Conservation (phyloP, 345 rosid species). For the Hibiscus trionum region DNA sequence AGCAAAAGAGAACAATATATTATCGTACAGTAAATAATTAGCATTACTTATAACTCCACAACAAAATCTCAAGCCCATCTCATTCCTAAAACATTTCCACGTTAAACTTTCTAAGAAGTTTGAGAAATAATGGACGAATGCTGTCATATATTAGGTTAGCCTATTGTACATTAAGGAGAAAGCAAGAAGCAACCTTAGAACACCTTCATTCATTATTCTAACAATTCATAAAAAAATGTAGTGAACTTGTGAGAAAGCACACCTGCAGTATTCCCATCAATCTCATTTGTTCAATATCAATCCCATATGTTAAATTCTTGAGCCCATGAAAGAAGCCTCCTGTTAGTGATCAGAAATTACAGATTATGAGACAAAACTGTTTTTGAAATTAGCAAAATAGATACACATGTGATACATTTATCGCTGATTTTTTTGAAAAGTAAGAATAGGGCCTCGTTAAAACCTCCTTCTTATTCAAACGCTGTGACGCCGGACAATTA, state of each 20-base stretch:
- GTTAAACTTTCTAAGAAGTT: neutral
- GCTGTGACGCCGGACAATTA: no score
- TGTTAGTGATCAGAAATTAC: slow-evolving; percentile 18
- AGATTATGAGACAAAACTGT: neutral
- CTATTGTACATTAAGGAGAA: neutral
- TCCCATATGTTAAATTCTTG: slow-evolving; percentile 55
- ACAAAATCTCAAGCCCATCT: neutral
- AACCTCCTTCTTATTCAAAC: no score
- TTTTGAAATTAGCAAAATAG: neutral
- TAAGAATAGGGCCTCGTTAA: no score
- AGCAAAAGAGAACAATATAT: slow-evolving; percentile 1
- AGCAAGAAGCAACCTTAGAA: neutral
- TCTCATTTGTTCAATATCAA: slow-evolving; percentile 51
- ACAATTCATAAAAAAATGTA: neutral
- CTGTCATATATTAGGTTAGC: neutral
- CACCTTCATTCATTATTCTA: neutral
- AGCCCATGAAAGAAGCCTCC: slow-evolving; percentile 82
- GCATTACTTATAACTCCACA: neutral
- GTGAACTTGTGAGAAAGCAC: slow-evolving; percentile 1
- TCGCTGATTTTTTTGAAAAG: neutral
- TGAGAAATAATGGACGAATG: neutral
- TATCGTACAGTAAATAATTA: slow-evolving; percentile 3
- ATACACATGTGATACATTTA: slow-evolving; percentile 4
- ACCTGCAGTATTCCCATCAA: slow-evolving; percentile 85
- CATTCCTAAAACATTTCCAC: neutral